Base-by-base conservation (phyloP, 768 basidiomycete species). In the Leccinellum albellum region DNA sequence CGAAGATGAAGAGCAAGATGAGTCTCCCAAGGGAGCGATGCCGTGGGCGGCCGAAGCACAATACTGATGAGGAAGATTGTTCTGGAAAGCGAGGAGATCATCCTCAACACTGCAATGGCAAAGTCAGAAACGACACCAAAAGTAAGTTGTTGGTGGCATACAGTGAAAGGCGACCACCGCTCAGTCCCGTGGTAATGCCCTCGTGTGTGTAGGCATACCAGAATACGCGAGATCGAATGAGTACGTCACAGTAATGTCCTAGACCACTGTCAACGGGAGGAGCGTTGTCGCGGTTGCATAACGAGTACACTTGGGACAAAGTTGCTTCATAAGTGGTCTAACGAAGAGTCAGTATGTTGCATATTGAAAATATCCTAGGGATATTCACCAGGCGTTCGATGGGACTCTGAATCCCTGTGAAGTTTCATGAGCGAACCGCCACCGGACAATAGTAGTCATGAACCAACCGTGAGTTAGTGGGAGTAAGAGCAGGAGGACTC, bases 201-300 rank as follows among this genome's bases (percentile, higher is more conserved):
- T 96, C 94, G 57, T 91, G 86, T 24, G 88, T 83, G 60, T 93
- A 84, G 7, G 89, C 85, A 64, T 94, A 96, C 90, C 92, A 96
- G 69, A 92, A 95, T 31, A 95, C 79, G 29, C 94, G 79, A 3
- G 90, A 86, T 32, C 91, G 83, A 32, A 89, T 77, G 74, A 74
- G 74, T 7, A 78, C 70, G 33, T 86, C 83, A 51, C 88, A 82
- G 50, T 86, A 84, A 32, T 79, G 76, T 3, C 77, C 79, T 44
- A 76, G 74, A 21, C 80, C 79, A 48, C 76, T 80, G 54, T 79
- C 75, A 21, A 83, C 71, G 14, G 80, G 77, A 1, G 78, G 74
- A 33, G 73, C 55, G 17, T 65, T 62, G 59, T 80, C 74, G 20
- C 84, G 72, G 31, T 81, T 84, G 65, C 90, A 94, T 7, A 95